These are phyloP conservation scores for Pichia sp. DNA, from an alignment of 1,139 yeast genomes.

Conservation along the genomic window DNA sequence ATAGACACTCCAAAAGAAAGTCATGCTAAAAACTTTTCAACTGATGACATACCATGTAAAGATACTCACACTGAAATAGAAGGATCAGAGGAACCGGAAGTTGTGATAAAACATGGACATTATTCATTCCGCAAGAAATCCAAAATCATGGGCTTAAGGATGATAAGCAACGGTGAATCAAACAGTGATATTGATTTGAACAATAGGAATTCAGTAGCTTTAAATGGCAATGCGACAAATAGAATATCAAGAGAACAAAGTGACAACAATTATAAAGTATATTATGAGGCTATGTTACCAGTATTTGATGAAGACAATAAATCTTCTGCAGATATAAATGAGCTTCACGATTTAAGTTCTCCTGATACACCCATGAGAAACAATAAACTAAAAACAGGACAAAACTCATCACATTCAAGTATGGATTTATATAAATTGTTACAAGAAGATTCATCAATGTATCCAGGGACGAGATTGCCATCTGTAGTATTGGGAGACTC, in stretches of 20 bases:
- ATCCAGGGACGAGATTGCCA: constrained; percentile 8
- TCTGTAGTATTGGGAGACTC: constrained; percentile 1
- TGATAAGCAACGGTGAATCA: constrained; percentile 11
- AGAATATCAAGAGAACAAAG: constrained; percentile 2
- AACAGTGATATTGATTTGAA: neutral
- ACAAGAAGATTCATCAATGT: constrained; percentile 13
- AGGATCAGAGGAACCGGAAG: constrained; percentile 4
- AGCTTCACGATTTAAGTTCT: neutral
- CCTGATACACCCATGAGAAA: constrained; percentile 1
- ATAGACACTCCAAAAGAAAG: constrained; percentile 9
- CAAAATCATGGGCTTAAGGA: constrained; percentile 22
- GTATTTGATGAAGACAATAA: constrained; percentile 10
- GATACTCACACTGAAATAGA: neutral
- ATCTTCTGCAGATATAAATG: neutral
- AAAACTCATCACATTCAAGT: constrained; percentile 6
- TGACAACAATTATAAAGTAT: constrained; percentile 20
- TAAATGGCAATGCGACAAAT: neutral
- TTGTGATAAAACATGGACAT: constrained; percentile 13
- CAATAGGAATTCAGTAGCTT: neutral
- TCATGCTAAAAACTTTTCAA: constrained; percentile 5
- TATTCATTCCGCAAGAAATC: constrained; percentile 19
- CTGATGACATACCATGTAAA: neutral
- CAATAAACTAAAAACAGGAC: neutral
- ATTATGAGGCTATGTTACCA: constrained; percentile 29
- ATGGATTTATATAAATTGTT: constrained; percentile 8